Evolutionary conservation across 2,329 filamentous ascomycete species (phyloP), one percentile per base, ranked within the genome.

Genomic region (Sarocladiaceae sp.): DNA sequence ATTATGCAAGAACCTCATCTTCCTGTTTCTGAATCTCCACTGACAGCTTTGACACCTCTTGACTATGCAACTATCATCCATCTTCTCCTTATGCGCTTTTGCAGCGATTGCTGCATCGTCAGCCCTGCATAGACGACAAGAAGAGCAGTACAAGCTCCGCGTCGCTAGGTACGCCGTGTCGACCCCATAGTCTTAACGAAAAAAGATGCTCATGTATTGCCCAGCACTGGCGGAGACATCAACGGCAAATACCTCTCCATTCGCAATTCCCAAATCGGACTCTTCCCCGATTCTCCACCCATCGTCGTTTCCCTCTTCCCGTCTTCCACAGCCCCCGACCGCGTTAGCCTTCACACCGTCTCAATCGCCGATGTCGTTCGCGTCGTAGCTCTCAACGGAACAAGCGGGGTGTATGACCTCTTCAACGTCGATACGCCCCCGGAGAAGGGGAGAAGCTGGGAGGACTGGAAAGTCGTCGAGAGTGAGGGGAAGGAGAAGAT

Each of bases 321-420:
- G 3, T 41, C 37, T 6, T 12, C n/a, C 13, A 27, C 37, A 11
- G 5, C 18, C 15, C 37, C 37, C 5, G 21, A 27, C 15, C n/a
- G 37, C n/a, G 13, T 41, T 24, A 41, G 23, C n/a, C 37, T 41
- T 29, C 37, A 23, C n/a, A 27, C 37, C n/a, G 15, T 41, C 3
- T 41, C 37, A 9, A 29, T 15, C 21, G n/a, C n/a, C 4, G 37
- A 19, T 24, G 15, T 27, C 20, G n/a, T 27, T 18, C 37, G 37
- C 6, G 21, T 15, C 16, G 9, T 41, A 10, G 37, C 37, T 15
- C 37, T 41, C 23, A 16, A 27, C 23, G 37, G 37, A n/a, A 41
- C 24, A 12, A 18, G 10, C 13, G 37, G 37, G 9, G 37, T 41
- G 23, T 15, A 27, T 15, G 24, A 29, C n/a, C 7, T 41, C 18